Evolutionary conservation across 441 rosid genomes (phyloP).

Genomic region (Syzygium syzygioides): DNA sequence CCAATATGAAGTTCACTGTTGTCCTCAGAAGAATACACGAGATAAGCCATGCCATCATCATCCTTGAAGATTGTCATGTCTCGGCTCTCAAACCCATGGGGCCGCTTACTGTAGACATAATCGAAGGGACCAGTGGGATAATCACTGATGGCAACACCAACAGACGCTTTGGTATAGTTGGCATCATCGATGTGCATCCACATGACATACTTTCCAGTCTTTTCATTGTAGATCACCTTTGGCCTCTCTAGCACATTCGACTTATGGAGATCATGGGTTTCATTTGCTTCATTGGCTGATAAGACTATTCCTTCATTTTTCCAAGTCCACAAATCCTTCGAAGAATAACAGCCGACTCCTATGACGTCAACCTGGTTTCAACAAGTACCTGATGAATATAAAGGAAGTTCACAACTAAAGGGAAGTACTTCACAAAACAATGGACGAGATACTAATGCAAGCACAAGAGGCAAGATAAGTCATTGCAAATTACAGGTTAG

Average conservation of each 20-base stretch:
- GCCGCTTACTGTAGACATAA: slow-evolving; percentile 68
- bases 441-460: not conserved
- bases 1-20: slow-evolving; percentile 90
- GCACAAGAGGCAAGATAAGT: not conserved
- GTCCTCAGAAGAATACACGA: slow-evolving; percentile 81
- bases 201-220: slow-evolving; percentile 75
- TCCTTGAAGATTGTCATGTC: slow-evolving; percentile 95
- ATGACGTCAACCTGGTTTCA: slow-evolving; percentile 71
- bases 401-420: not conserved
- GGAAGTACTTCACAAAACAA: not conserved
- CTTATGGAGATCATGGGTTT: slow-evolving; percentile 74
- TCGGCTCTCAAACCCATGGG: slow-evolving; percentile 82
- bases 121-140: slow-evolving; percentile 77
- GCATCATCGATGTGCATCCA: slow-evolving; percentile 97
- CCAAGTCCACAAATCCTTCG: slow-evolving; percentile 90
- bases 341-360: slow-evolving; percentile 95
- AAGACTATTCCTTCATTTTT: slow-evolving; percentile 83
- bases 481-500: not conserved
- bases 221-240: slow-evolving; percentile 76
- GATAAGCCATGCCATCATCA: slow-evolving; percentile 66
- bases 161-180: slow-evolving; percentile 91
- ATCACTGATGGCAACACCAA: slow-evolving; percentile 70
- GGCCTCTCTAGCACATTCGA: slow-evolving; percentile 92
- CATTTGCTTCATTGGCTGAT: slow-evolving; percentile 60
- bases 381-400: slow-evolving; percentile 11